Evolutionary conservation across 2,329 filamentous ascomycete genomes (phyloP).

Genomic region (Mollisia scopiformis): DNA sequence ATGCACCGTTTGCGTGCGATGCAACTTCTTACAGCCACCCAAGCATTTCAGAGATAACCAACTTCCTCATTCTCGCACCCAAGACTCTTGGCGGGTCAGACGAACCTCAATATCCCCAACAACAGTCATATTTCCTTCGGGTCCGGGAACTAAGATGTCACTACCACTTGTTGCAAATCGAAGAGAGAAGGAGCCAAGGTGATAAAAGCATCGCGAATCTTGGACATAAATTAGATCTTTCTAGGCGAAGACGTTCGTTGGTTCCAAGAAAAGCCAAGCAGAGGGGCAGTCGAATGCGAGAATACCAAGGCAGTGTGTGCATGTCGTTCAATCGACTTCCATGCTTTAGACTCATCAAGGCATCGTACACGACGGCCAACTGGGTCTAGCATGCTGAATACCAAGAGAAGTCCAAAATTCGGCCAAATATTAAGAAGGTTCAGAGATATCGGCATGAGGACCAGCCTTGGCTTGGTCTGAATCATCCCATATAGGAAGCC

Average conservation of each 20-base stretch:
- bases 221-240: neutral
- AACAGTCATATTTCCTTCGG: neutral
- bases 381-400: too few relatives aligned
- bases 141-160: neutral
- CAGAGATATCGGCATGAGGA: neutral
- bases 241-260: neutral
- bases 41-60: neutral
- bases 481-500: constrained; percentile 68
- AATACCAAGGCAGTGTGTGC: neutral
- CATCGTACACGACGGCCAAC: too few relatives aligned
- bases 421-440: too few relatives aligned
- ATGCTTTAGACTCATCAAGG: neutral
- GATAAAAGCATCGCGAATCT: constrained; percentile 1
- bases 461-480: neutral
- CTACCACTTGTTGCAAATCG: neutral
- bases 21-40: too few relatives aligned
- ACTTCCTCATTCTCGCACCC: neutral
- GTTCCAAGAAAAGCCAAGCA: neutral
- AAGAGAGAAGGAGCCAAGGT: constrained; percentile 4
- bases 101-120: neutral
- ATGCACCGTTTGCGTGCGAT: neutral
- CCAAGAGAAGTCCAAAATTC: too few relatives aligned
- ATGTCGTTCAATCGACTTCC: neutral
- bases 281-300: too few relatives aligned
- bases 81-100: neutral